Evolutionary conservation across 1,284 basidiomycete species (phyloP), one percentile per base, ranked within the genome.

Genomic region (Bondarzewia mesenterica): DNA sequence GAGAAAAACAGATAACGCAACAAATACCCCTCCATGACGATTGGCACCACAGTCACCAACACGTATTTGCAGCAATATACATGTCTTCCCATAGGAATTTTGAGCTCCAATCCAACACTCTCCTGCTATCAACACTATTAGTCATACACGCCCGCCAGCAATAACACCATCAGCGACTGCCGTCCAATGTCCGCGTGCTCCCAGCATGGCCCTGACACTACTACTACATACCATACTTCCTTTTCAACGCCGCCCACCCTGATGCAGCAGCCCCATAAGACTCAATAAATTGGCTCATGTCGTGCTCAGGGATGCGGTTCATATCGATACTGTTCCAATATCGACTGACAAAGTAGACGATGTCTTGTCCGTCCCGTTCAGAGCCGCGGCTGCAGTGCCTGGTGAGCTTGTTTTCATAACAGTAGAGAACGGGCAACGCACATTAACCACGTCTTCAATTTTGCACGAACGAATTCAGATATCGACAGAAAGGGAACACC

Each of bases 241-340:
- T 73, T 63, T 75, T 80, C 50, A 89, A 66, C 38, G 85, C 79
- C 42, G 68, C 64, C 85, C 85, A 89, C 7, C 80, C 80, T 22
- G 82, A 72, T 6, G 72, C 76, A 29, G 74, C 82, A 12, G 71
- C 64, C 35, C 71, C 63, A 56, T 84, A 72, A 35, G 68, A 69
- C 15, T 69, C 60, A 23, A 82, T 79, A 57, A 89, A 87, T 23
- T 75, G 71, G 50, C 77, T 78, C 86, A 89, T 89, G 60, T 89
- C 85, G 50, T 79, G 75, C 63, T 89, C 85, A 22, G 82, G 80
- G 53, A 89, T 82, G 55, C 85, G 82, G 59, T 89, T 89, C 57
- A 88, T 79, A 63, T 89, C 85, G 50, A 89, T 76, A 45, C 74
- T 72, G 59, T 82, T 82, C 85, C 85, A 88, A 59, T 82, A 85